Base-by-base conservation (phyloP, 306 rosid genomes). In the Dryas drummondii region DNA sequence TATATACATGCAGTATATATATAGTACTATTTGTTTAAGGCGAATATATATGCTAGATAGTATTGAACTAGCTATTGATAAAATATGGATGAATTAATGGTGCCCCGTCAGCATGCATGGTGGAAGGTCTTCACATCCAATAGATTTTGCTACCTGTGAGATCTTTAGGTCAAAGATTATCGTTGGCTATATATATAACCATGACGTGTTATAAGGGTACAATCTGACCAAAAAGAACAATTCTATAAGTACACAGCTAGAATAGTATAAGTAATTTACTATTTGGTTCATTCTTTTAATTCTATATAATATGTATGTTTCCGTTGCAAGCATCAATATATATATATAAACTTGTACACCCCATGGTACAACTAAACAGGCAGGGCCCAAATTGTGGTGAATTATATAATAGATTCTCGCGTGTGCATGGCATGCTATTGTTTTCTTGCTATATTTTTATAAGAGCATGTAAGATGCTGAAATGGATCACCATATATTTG, bases 121-220 rank as follows among this genome's bases (percentile, higher is more conserved):
- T 83, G 86, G 83, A 73, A 76, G 79, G 82, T 80, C 79, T 74
- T 58, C 76, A 70, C 75, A 5, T 73, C 61, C 44, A 85, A 87
- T 74, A 82, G 82, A 80, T 76, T 76, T 79, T 73, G 75, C 72
- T 80, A 83, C 86, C 90, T 80, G 76, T 70, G 86, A 85, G 66
- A 91, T 91, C 93, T 85, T 50, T 75, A 62, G 90, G 96, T 88
- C 91, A 88, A 87, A 91, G 93, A 91, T 88, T 73, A 79, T 85
- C 81, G 79, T 75, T 81, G 86, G 40, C 84, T 60, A 52, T 66
- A 73, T 64, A 2, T 70, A 60, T 62, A 59, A n/a, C 41, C 46
- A 59, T 47, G 75, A 68, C 70, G 10, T 59, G 10, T 59, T 49
- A 14, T 13, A 27, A 74, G 66, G 44, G 63, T 76, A 76, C 69